Evolutionary conservation across 805 yeast genomes (phyloP).

Genomic region (Teunomyces aglyptinius): DNA sequence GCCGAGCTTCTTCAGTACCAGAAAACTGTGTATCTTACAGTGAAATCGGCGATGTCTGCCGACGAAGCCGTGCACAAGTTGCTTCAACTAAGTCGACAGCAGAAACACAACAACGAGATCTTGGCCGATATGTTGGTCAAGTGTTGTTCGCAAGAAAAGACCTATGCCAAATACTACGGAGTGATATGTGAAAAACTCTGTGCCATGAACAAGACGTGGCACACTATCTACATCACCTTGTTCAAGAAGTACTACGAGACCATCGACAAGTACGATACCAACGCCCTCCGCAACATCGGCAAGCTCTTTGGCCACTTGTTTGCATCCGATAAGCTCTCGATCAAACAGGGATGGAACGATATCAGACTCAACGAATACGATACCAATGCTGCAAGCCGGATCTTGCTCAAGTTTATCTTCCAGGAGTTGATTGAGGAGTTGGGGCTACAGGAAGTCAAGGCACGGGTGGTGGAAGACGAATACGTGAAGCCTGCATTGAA

Average conservation of each 20-base stretch:
- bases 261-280: constrained; percentile 68
- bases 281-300: constrained; percentile 74
- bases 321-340: constrained; percentile 64
- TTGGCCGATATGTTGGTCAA: constrained; percentile 73
- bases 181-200: constrained; percentile 67
- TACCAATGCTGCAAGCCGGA: constrained; percentile 78
- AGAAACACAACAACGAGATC: constrained; percentile 42
- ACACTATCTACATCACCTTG: constrained; percentile 44
- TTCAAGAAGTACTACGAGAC: constrained; percentile 57
- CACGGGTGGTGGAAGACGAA: constrained; percentile 48
- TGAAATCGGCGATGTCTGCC: constrained; percentile 87
- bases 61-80: constrained; percentile 93
- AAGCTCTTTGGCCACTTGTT: constrained; percentile 83
- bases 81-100: constrained; percentile 41
- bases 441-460: constrained; percentile 54
- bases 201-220: constrained; percentile 55
- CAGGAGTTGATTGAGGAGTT: constrained; percentile 76
- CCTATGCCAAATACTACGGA: constrained; percentile 85
- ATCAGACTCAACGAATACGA: constrained; percentile 65
- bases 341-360: constrained; percentile 52
- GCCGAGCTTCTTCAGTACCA: constrained; percentile 61
- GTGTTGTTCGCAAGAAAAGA: constrained; percentile 81
- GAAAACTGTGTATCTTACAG: constrained; percentile 72
- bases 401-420: constrained; percentile 76
- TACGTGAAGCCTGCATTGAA: constrained; percentile 46